phyloP scores from a whole-genome alignment of 129 eudicot species.

The Arctium lappa region DNA sequence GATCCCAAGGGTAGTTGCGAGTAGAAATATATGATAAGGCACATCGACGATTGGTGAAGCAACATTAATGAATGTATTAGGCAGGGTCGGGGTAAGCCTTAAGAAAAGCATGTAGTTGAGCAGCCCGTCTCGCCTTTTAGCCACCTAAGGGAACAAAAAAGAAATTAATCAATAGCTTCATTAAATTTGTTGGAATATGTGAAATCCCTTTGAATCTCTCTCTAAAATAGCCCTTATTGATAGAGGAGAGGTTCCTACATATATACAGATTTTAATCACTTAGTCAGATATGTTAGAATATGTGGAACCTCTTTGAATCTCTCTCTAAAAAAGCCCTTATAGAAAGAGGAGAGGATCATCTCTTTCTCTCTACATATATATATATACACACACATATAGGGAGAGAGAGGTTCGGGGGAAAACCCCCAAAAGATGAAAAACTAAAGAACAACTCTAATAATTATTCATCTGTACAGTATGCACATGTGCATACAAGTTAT shows the following conservation, averaged over 20 bases:
- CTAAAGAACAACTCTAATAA: no score
- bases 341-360: no score
- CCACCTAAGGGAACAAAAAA: slow-evolving; percentile 50
- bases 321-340: no score
- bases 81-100: slow-evolving; percentile 75
- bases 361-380: no score
- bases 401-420: no score
- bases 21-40: slow-evolving; percentile 60
- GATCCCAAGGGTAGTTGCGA: slow-evolving; percentile 60
- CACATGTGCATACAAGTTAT: no score
- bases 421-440: no score
- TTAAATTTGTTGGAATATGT: neutral
- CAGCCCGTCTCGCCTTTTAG: slow-evolving; percentile 51
- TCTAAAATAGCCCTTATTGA: neutral
- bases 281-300: neutral
- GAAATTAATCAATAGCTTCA: neutral
- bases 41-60: slow-evolving; percentile 80
- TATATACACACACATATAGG: no score
- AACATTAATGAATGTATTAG: slow-evolving; percentile 71
- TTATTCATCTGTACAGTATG: no score
- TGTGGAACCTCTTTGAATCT: no score
- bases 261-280: no score
- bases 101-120: slow-evolving; percentile 74
- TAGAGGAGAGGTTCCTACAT: no score
- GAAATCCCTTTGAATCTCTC: neutral